phyloP scores from a whole-genome alignment of 176 grass and related monocot genomes.

The Hordeum vulgare region DNA sequence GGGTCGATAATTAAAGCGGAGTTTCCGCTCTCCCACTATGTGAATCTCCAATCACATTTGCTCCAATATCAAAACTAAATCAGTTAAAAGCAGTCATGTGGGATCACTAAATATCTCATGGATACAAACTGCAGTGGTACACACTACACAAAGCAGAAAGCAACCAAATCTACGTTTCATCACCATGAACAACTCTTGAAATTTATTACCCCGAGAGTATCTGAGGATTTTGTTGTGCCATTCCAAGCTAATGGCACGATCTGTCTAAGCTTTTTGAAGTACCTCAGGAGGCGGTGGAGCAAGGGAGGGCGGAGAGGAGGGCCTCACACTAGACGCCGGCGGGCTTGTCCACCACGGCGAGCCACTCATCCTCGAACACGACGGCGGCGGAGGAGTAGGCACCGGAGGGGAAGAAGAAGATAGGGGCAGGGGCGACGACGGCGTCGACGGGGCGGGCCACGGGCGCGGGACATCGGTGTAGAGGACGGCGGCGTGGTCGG shows the following conservation, averaged over 20 bases:
- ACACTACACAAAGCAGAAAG: background rate
- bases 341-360: constrained; percentile 84
- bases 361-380: too few relatives aligned
- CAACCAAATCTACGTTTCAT: background rate
- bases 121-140: background rate
- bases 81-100: too few relatives aligned
- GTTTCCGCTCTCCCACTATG: too few relatives aligned
- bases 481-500: too few relatives aligned
- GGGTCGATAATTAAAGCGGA: background rate
- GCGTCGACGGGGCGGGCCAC: too few relatives aligned
- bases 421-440: too few relatives aligned
- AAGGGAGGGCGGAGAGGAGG: constrained; percentile 51
- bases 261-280: background rate
- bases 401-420: too few relatives aligned
- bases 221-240: background rate
- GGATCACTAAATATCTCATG: background rate
- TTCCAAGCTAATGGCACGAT: background rate
- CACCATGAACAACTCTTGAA: background rate
- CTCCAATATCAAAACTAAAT: too few relatives aligned
- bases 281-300: constrained; percentile 2
- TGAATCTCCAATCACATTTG: too few relatives aligned
- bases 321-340: constrained; percentile 80
- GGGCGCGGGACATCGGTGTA: too few relatives aligned
- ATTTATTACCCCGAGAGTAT: background rate
- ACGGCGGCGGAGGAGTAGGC: too few relatives aligned